phyloP scores from a whole-genome alignment of 768 basidiomycete genomes.

The Kwoniella botswanensis region DNA sequence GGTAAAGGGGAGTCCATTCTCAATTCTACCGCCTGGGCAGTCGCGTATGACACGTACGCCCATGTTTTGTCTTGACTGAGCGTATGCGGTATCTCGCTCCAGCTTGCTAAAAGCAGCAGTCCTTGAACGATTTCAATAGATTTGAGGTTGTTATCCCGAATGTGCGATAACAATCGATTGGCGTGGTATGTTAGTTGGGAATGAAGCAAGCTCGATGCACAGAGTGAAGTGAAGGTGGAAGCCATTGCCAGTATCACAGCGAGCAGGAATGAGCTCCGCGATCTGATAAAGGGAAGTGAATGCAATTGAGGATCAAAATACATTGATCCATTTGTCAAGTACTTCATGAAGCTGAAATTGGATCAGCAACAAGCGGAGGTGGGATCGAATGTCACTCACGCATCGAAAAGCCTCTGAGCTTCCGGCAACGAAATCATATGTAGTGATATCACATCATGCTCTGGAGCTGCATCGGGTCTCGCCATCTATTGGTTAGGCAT shows the following conservation, averaged over 20 bases:
- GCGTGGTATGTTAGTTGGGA: conserved; percentile 13
- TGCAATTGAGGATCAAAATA: conserved; percentile 25
- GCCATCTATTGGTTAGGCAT: conserved; percentile 15
- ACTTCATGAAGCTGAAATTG: conserved; percentile 18
- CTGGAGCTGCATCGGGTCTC: conserved; percentile 22
- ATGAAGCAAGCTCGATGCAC: conserved; percentile 18
- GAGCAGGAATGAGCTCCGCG: conserved; percentile 23
- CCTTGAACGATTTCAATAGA: conserved; percentile 29
- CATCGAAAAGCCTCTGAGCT: conserved; percentile 19
- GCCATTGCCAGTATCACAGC: conserved; percentile 19
- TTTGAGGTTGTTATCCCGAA: conserved; percentile 21
- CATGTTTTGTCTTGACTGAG: conserved; percentile 22
- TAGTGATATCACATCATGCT: conserved; percentile 25
- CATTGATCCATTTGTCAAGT: conserved; percentile 28
- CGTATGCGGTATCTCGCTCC: conserved; percentile 20
- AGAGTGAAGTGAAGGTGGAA: conserved; percentile 11
- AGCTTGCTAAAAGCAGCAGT: conserved; percentile 19
- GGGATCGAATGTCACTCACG: conserved; percentile 7
- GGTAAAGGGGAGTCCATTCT: conserved; percentile 23
- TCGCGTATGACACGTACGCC: conserved; percentile 26
- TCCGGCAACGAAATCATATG: conserved; percentile 19
- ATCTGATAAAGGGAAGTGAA: conserved; percentile 17
- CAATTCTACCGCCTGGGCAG: conserved; percentile 21
- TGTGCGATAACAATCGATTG: conserved; percentile 6
- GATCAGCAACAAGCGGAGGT: background rate